Evolutionary conservation across 2,329 filamentous ascomycete species (phyloP).

Genomic region (Fusarium metavorans): DNA sequence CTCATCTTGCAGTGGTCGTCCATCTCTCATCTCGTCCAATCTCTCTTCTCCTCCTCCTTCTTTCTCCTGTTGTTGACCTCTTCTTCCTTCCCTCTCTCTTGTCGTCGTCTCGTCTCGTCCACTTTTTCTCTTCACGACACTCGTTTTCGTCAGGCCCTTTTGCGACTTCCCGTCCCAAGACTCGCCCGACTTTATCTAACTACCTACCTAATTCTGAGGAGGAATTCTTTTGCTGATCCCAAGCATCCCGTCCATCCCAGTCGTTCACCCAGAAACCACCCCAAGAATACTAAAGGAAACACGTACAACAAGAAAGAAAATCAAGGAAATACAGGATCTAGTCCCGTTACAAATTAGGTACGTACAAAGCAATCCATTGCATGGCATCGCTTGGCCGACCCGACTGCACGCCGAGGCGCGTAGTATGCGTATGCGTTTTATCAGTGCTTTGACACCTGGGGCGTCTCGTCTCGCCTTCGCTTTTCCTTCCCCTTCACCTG

Average conservation of each 20-base stretch:
- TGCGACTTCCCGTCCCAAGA: conserved; percentile 42
- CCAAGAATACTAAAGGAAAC: conserved; percentile 20
- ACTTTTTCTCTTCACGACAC: conserved; percentile 52
- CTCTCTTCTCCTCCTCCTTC: conserved; percentile 41
- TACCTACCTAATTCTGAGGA: conserved; percentile 38
- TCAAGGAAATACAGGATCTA: conserved; percentile 31
- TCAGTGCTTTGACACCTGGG: conserved; percentile 14
- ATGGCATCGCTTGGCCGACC: conserved; percentile 17
- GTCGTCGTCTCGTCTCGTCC: conserved; percentile 43
- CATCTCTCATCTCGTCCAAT: conserved; percentile 41
- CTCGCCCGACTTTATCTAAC: conserved; percentile 35
- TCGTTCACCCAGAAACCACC: conserved; percentile 42
- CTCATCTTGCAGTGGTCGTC: conserved; percentile 41
- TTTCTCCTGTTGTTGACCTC: conserved; percentile 41
- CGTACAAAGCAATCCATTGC: conserved; percentile 32
- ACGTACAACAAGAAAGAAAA: conserved; percentile 22
- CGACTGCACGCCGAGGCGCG: conserved; percentile 38
- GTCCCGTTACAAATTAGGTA: conserved; percentile 40
- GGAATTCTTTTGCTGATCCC: conserved; percentile 27
- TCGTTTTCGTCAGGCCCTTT: conserved; percentile 52
- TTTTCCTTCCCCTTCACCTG: conserved; percentile 31
- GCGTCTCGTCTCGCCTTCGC: conserved; percentile 28
- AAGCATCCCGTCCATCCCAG: conserved; percentile 16
- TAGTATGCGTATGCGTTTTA: conserved; percentile 35
- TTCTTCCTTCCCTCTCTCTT: conserved; percentile 41